Percentiles rank a stretch among this genome's conserved stretches.
These are phyloP conservation scores for Sugiyamaella sp. DNA, from an alignment of 1,139 yeast genomes.

Conservation along the genomic window DNA sequence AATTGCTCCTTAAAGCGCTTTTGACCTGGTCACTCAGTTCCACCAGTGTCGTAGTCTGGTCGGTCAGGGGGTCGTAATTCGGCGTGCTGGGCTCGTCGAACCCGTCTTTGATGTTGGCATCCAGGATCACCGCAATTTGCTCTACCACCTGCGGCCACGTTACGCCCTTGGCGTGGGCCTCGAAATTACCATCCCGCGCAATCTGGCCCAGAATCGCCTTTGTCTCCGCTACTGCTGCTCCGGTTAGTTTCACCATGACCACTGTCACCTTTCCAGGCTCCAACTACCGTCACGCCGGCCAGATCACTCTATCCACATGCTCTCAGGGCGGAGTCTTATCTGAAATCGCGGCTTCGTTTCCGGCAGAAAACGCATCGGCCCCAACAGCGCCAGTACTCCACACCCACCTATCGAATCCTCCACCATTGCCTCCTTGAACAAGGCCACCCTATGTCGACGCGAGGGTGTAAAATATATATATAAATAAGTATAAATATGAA, in stretches of 20 bases:
- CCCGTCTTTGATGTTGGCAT: slow-evolving; percentile 32
- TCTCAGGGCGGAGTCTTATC: too few relatives aligned
- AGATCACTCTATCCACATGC: too few relatives aligned
- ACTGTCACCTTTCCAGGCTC: too few relatives aligned
- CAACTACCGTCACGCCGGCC: too few relatives aligned
- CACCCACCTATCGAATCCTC: slow-evolving; percentile 2
- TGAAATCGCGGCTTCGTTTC: too few relatives aligned
- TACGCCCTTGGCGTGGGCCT: slow-evolving; percentile 13
- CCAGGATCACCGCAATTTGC: background rate
- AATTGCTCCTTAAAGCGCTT: slow-evolving; percentile 38
- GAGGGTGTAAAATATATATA: too few relatives aligned
- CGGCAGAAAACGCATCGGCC: too few relatives aligned
- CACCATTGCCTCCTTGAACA: slow-evolving; percentile 11
- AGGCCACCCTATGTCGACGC: too few relatives aligned
- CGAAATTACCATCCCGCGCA: slow-evolving; percentile 21
- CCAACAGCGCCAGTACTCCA: background rate
- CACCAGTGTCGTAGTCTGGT: slow-evolving; percentile 31
- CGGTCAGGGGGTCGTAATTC: slow-evolving; percentile 34
- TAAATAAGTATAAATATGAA: too few relatives aligned
- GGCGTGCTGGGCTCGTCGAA: slow-evolving; percentile 55
- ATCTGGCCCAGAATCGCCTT: slow-evolving; percentile 9
- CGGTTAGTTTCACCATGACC: background rate
- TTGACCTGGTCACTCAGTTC: slow-evolving; percentile 34
- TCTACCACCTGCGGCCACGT: slow-evolving; percentile 12
- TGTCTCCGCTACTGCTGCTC: background rate